Conservation (phyloP, 2,329 filamentous ascomycete genomes). For the Cordyceps tenuipes region DNA sequence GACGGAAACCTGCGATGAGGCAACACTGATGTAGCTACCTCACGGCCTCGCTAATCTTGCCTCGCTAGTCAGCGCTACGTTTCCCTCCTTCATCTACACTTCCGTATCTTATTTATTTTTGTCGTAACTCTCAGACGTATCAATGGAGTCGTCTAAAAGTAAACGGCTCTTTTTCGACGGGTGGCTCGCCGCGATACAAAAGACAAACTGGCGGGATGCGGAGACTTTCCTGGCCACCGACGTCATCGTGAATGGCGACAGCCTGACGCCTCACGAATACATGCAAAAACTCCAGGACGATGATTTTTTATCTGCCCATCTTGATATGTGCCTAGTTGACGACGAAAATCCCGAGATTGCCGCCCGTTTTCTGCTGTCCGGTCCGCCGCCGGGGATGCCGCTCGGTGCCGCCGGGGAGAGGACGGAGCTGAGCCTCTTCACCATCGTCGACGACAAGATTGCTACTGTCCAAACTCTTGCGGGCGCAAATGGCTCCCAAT, state of each 20-base stretch:
- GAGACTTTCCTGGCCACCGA: not conserved
- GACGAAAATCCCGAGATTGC: not conserved
- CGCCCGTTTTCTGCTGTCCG: not conserved
- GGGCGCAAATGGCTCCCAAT: not conserved
- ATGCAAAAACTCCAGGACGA: not conserved
- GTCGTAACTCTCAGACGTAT: not conserved
- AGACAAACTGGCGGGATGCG: not conserved
- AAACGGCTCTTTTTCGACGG: not conserved
- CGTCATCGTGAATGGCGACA: conserved; percentile 2
- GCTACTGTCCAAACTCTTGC: not conserved
- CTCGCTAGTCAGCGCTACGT: too few relatives aligned
- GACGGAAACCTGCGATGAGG: too few relatives aligned
- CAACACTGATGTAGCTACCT: not conserved
- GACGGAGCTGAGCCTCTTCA: not conserved
- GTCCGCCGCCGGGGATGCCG: not conserved
- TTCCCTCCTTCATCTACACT: not conserved
- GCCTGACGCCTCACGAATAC: not conserved
- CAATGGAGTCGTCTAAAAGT: not conserved
- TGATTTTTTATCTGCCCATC: not conserved
- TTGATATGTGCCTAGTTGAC: not conserved
- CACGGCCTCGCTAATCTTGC: too few relatives aligned
- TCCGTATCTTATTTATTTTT: not conserved
- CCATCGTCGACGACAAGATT: not conserved
- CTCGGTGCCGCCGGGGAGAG: not conserved
- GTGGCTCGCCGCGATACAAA: not conserved